Evolutionary conservation across 352 stramenopile species (phyloP), one percentile per base, ranked within the genome.

Genomic region (Globisporangium middletonii): DNA sequence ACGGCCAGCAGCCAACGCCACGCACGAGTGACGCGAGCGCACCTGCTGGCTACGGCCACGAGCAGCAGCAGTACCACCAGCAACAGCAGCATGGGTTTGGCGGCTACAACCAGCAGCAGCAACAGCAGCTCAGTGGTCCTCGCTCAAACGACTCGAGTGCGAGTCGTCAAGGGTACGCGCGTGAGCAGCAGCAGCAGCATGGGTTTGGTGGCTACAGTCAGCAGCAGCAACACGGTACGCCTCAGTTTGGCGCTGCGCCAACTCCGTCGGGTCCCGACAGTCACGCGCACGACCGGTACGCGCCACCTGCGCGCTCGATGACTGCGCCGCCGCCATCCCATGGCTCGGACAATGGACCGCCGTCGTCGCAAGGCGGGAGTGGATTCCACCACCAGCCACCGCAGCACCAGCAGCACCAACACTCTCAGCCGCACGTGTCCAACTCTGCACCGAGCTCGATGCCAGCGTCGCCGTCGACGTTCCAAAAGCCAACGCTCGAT

Each of bases 401-500:
- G 37, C 57, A 79, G 66, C 60, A 75, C 66, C 46, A 56, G 67
- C 56, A 77, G 62, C 55, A 69, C 46, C 28, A 60, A 58, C 33
- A 78, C 63, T 50, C 69, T 33, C 23, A 35, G 6, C 50, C 35
- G 12, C 60, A 66, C 13, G 43, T 62, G 12, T 62, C 60, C 0
- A 61, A 61, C 48, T 66, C 60, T 6, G 60, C 60, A 18, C 60
- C 60, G 13, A 53, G 41, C 9, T 66, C 60, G 35, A 58, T 66
- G 60, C 55, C 60, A 5, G 55, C 60, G 28, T 62, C 56, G 27
- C 53, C 66, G 7, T 57, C 57, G 18, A 50, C 27, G 28, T 78
- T 78, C 59, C 66, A 72, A 54, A 78, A 75, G 50, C 73, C 73
- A 9, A 61, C 65, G 26, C 42, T 83, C 33, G 71, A 83, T 55